Percentiles rank a stretch among this genome's conserved stretches.
Conservation (phyloP, 805 yeast species). For the Teunomyces panamensis region DNA sequence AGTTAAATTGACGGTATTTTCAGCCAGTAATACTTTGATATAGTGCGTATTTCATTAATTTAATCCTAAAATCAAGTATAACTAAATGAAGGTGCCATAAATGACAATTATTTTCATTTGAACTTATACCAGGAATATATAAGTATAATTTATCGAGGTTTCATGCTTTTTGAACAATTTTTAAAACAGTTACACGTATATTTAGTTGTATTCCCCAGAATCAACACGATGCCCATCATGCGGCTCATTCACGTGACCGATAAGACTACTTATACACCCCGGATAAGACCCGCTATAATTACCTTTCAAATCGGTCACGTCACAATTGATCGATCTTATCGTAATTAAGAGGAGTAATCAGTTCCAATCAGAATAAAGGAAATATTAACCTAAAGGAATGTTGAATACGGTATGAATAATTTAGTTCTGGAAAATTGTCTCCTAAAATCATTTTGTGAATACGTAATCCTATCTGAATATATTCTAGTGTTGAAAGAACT, state of each 20-base stretch:
- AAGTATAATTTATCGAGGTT: no score
- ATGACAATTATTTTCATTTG: background rate
- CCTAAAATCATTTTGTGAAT: no score
- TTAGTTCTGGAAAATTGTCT: no score
- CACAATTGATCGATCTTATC: background rate
- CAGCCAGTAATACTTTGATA: background rate
- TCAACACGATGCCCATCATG: conserved; percentile 12
- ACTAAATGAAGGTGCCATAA: background rate
- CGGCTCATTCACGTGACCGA: conserved; percentile 7
- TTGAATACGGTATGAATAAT: no score
- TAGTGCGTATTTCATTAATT: background rate
- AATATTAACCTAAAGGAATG: no score
- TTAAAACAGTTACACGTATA: background rate
- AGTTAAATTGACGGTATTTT: no score
- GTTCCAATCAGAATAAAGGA: no score
- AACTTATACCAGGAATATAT: accelerated
- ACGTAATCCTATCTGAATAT: no score
- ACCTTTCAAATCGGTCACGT: background rate
- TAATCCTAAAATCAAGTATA: background rate
- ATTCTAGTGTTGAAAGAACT: no score
- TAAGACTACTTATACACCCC: background rate
- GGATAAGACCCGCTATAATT: background rate
- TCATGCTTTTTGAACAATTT: background rate
- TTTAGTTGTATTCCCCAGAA: background rate
- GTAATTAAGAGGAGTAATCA: no score